Evolutionary conservation across 805 yeast species (phyloP).

Genomic region (Metschnikowia dekortorum): DNA sequence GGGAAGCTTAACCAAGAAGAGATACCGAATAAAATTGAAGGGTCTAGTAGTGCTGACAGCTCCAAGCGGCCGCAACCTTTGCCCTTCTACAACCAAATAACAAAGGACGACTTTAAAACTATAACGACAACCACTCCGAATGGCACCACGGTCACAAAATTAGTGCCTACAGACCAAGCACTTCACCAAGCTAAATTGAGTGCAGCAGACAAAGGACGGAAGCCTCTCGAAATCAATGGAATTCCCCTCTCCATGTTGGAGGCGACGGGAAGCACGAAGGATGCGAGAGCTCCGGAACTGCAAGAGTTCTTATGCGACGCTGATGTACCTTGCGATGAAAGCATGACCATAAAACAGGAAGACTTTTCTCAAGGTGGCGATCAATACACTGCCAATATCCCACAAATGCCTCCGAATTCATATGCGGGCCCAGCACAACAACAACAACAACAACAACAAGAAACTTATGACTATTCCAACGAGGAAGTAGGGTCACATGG

Average conservation of each 20-base stretch:
- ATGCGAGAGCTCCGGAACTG: background rate
- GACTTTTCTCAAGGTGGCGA: conserved; percentile 1
- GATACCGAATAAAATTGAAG: conserved; percentile 5
- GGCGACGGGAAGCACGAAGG: conserved; percentile 65
- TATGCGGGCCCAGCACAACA: background rate
- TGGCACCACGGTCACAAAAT: conserved; percentile 85
- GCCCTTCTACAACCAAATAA: conserved; percentile 87
- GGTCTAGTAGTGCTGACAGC: conserved; percentile 6
- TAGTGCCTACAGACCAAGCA: conserved; percentile 82
- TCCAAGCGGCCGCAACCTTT: conserved; percentile 56
- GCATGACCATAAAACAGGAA: background rate
- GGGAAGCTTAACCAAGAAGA: conserved; percentile 23
- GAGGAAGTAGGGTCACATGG: conserved; percentile 7
- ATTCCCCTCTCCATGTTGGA: conserved; percentile 69
- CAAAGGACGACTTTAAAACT: conserved; percentile 82
- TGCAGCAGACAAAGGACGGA: conserved; percentile 54
- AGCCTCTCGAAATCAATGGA: conserved; percentile 60
- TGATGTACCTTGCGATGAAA: background rate
- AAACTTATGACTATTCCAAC: conserved; percentile 2
- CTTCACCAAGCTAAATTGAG: conserved; percentile 53
- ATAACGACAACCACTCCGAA: conserved; percentile 84
- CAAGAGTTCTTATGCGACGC: background rate
- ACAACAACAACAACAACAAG: background rate
- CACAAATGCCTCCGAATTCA: background rate
- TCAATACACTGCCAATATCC: background rate